Base-by-base conservation (phyloP, 495 filamentous ascomycete genomes). In the Trichoderma orchidacearum region DNA sequence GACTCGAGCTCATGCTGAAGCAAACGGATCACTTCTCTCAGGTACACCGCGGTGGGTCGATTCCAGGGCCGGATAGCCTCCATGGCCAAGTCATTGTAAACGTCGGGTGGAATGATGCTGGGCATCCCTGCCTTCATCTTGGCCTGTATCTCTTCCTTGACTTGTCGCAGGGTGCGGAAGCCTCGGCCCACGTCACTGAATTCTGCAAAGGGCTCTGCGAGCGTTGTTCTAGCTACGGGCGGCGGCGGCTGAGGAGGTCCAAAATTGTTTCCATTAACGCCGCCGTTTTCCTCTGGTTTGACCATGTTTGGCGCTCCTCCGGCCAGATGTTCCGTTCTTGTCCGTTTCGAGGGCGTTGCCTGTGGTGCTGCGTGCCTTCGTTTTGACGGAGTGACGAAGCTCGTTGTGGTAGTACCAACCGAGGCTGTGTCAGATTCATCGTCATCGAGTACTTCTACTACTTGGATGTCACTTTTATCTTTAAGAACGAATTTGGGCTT, bases 401-500 rank as follows among this genome's bases (percentile, higher is more conserved):
- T 58, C 15, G 64, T 23, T 9, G 59, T 55, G 0, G 66, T 57
- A 30, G 62, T 66, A 11, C 36, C 62, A 9, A 54, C 36, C n/a
- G 27, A 65, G 41, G 30, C 34, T 9, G 35, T 15, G 28, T 60
- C 54, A 21, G 56, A 54, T 6, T 55, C 52, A 45, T 55, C 55
- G 30, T 25, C 59, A 30, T 65, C 61, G 0, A 61, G 61, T 17
- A 68, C 58, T 17, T 70, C 63, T 1, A 70, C 64, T 1, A 69
- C 68, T 11, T 64, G 65, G 8, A 53, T 55, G 1, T 61, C 56
- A 3, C 53, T 59, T 17, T 27, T 29, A 25, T 67, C 63, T 54
- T 68, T 69, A 7, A 76, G 68, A 1, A 60, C 67, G 56, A 68
- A 77, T 18, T 64, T 73, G 0, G 75, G 75, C 57, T 76, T 76